phyloP scores from a whole-genome alignment of 306 rosid genomes.

The Mimosa bimucronata region DNA sequence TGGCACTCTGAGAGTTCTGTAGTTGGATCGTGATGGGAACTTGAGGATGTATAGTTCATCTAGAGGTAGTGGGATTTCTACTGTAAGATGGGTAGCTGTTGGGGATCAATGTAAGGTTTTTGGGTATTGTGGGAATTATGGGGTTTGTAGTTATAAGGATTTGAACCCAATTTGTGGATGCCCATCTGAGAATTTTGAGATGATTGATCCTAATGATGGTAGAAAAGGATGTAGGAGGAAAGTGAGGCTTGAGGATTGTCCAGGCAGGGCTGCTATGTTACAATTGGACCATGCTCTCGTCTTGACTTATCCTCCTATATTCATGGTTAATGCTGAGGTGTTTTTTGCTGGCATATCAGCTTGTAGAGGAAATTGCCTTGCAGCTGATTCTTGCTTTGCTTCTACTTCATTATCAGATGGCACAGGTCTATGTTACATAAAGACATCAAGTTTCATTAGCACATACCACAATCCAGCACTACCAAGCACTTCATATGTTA shows the following conservation, averaged over 20 bases:
- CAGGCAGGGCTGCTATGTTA: conserved; percentile 52
- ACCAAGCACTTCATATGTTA: conserved; percentile 63
- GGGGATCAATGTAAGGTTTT: conserved; percentile 67
- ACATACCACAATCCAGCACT: conserved; percentile 60
- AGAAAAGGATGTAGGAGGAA: conserved; percentile 72
- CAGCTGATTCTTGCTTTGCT: conserved; percentile 56
- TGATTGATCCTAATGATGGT: conserved; percentile 61
- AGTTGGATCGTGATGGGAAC: conserved; percentile 70
- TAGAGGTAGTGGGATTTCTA: conserved; percentile 47
- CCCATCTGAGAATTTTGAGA: conserved; percentile 71
- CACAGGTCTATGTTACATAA: conserved; percentile 59
- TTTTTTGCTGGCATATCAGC: conserved; percentile 55
- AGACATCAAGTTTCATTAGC: conserved; percentile 48
- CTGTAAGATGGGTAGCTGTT: conserved; percentile 68
- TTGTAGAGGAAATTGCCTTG: conserved; percentile 64
- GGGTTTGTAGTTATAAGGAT: conserved; percentile 69
- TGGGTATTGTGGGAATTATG: conserved; percentile 73
- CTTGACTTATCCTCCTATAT: conserved; percentile 62
- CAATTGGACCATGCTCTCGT: conserved; percentile 52
- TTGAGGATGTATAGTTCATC: conserved; percentile 57
- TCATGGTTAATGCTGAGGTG: conserved; percentile 42
- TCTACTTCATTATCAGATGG: conserved; percentile 71
- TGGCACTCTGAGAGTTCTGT: conserved; percentile 56
- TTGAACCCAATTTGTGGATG: conserved; percentile 61
- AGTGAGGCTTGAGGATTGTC: conserved; percentile 55